Evolutionary conservation across 441 rosid species (phyloP).

Genomic region (Mallotus repandus): DNA sequence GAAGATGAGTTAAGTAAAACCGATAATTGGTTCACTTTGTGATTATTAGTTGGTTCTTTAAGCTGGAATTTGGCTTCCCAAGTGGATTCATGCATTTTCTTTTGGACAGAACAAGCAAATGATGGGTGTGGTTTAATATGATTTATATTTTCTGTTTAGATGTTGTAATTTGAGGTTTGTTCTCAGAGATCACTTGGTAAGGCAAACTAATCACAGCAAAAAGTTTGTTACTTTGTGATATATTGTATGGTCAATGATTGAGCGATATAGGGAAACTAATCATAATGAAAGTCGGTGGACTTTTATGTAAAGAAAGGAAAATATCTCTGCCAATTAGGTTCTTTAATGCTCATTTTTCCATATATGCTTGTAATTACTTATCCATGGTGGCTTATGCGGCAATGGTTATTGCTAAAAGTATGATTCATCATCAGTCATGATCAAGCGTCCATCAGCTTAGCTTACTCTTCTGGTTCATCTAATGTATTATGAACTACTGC

Average conservation of each 20-base stretch:
- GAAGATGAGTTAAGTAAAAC: background rate
- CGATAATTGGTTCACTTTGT: background rate
- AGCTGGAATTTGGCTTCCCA: slow-evolving; percentile 7
- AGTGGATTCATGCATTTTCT: background rate
- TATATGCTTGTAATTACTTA: background rate
- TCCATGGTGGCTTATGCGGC: background rate
- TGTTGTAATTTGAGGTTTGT: background rate
- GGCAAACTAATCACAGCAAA: background rate
- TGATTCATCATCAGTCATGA: background rate
- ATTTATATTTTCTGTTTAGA: background rate
- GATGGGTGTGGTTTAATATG: background rate
- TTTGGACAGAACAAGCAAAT: background rate
- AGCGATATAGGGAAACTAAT: background rate
- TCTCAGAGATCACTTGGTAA: slow-evolving; percentile 1
- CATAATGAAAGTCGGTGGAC: background rate
- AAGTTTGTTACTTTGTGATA: background rate
- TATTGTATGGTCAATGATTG: background rate
- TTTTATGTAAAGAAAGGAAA: background rate
- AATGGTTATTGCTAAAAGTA: background rate
- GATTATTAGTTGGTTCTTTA: background rate
- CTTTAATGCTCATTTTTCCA: background rate
- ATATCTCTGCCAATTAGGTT: background rate
- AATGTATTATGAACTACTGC: background rate
- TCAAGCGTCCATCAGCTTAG: background rate
- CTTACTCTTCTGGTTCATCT: background rate